These are phyloP conservation scores for Nepenthes mirabilis DNA, from an alignment of 148 eudicot genomes.

Conservation along the genomic window DNA sequence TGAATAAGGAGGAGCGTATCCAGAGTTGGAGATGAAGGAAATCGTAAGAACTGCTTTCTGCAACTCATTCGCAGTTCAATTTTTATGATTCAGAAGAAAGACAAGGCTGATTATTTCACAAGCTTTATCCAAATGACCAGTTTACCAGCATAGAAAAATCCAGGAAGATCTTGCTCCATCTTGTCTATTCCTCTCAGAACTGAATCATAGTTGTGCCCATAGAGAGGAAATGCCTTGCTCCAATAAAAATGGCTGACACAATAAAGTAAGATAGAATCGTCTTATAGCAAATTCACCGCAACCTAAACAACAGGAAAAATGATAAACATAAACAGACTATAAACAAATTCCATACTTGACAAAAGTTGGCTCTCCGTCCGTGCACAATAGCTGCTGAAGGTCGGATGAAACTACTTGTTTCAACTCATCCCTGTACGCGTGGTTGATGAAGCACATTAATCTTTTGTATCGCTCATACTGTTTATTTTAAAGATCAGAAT, in stretches of 20 bases:
- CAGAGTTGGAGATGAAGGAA: no score
- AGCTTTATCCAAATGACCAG: background rate
- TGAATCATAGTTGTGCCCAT: constrained; percentile 60
- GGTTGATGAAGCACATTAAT: background rate
- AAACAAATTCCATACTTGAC: constrained; percentile 34
- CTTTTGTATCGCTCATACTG: background rate
- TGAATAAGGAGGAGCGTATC: no score
- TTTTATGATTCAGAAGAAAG: no score
- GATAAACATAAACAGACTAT: background rate
- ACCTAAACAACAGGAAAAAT: background rate
- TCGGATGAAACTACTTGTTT: constrained; percentile 64
- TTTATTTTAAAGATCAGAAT: background rate
- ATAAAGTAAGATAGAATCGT: background rate
- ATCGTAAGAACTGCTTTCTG: no score
- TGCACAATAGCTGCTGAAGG: constrained; percentile 48
- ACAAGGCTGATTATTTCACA: background rate
- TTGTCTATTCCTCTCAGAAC: constrained; percentile 62
- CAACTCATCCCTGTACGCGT: constrained; percentile 58
- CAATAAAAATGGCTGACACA: constrained; percentile 67
- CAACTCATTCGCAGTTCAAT: no score
- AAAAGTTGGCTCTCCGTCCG: constrained; percentile 53
- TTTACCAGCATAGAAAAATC: constrained; percentile 87
- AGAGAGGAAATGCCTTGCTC: constrained; percentile 89
- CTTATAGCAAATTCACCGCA: background rate
- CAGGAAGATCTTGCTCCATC: constrained; percentile 86